Percentiles rank a stretch among this genome's conserved stretches.
Conservation (phyloP, 768 basidiomycete species). For the Kwoniella sp. region DNA sequence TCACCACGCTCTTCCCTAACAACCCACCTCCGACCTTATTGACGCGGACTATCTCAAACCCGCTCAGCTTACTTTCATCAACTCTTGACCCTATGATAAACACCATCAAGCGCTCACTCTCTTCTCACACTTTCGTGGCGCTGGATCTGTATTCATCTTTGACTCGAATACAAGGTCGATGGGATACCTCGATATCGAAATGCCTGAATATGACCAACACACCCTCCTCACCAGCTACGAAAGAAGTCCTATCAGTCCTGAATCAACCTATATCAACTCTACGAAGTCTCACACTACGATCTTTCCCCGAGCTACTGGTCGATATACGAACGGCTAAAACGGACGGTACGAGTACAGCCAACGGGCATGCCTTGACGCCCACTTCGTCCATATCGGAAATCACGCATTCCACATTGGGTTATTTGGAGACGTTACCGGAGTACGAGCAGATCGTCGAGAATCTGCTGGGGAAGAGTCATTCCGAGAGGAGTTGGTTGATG, state of each 20-base stretch:
- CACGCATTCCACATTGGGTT: constrained; percentile 49
- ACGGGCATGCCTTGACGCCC: background rate
- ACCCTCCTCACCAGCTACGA: constrained; percentile 11
- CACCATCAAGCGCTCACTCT: constrained; percentile 46
- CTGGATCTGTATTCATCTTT: constrained; percentile 49
- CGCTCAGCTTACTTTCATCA: constrained; percentile 17
- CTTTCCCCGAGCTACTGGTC: constrained; percentile 53
- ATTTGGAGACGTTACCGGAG: constrained; percentile 46
- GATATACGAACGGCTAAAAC: constrained; percentile 39
- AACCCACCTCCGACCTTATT: constrained; percentile 30
- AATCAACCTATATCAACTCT: constrained; percentile 28
- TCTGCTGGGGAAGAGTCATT: constrained; percentile 41
- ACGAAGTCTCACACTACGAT: constrained; percentile 33
- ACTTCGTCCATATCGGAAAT: constrained; percentile 38
- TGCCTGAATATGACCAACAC: constrained; percentile 36
- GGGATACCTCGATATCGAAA: constrained; percentile 39
- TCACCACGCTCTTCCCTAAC: constrained; percentile 45
- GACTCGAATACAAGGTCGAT: constrained; percentile 20
- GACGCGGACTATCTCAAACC: constrained; percentile 26
- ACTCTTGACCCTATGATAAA: constrained; percentile 35
- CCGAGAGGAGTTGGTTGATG: constrained; percentile 56
- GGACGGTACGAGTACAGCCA: constrained; percentile 11
- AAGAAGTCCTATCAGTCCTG: constrained; percentile 22
- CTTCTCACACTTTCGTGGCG: constrained; percentile 47
- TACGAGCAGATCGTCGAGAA: constrained; percentile 43